These are phyloP conservation scores for Sporothrix dimorphospora DNA, from an alignment of 2,329 filamentous ascomycete genomes.

Conservation along the genomic window DNA sequence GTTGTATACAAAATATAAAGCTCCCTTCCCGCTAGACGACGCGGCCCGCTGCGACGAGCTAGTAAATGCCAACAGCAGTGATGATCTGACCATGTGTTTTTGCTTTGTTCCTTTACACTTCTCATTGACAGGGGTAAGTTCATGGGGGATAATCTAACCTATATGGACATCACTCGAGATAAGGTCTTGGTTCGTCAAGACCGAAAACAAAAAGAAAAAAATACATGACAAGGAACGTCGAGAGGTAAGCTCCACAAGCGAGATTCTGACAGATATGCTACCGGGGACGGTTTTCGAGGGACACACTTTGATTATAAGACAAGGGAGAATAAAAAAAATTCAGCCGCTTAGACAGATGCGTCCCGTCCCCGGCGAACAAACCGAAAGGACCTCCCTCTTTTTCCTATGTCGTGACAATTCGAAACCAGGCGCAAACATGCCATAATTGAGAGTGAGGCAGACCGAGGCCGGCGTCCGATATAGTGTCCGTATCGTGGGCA, in stretches of 20 bases:
- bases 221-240: neutral
- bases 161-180: neutral
- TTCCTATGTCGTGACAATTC: neutral
- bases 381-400: conserved; percentile 12
- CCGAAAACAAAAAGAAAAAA: neutral
- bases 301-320: neutral
- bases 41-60: conserved; percentile 18
- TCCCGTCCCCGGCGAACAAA: neutral
- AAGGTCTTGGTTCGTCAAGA: no score
- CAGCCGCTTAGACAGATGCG: neutral
- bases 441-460: neutral
- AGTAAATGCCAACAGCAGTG: neutral
- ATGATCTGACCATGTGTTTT: neutral
- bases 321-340: neutral
- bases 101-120: neutral
- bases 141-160: neutral
- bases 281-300: neutral
- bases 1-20: neutral
- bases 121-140: neutral
- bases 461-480: conserved; percentile 2
- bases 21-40: conserved; percentile 22
- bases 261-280: neutral
- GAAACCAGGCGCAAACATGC: conserved; percentile 1
- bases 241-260: neutral
- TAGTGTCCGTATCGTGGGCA: neutral